Base-by-base conservation (phyloP, 108 stramenopile species). In the Discostella stelligeroides region DNA sequence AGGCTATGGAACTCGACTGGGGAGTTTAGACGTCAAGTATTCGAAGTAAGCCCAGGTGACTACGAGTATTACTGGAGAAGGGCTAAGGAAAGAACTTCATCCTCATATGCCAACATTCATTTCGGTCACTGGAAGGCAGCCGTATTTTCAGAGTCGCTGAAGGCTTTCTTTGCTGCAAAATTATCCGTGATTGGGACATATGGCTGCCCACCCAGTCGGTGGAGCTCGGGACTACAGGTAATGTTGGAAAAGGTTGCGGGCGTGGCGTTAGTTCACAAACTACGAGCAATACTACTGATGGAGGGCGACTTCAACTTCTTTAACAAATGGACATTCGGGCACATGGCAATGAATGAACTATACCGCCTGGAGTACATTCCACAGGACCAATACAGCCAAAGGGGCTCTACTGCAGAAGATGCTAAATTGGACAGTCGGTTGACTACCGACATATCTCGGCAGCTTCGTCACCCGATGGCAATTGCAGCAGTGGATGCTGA, bases 181-280 rank as follows among this genome's bases (percentile, higher is more conserved):
- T 14, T 48, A 15, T 47, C 43, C 0, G 4, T 46, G 17, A 43
- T 69, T 4, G 56, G 56, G 17, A 3, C 28, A 9, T 46, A 21
- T 10, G 45, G 57, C 0, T 59, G 57, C 10, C 57, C 68, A 10
- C 57, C 45, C 4, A 39, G 39, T 21, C 3, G 54, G 21, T 69
- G 68, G 68, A 57, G 68, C 14, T 67, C 1, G n/a, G n/a, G n/a
- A n/a, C n/a, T n/a, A n/a, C n/a, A n/a, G n/a, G n/a, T n/a, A n/a
- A n/a, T n/a, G n/a, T 58, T 69, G 27, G 68, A 69, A n/a, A 69
- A 58, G 27, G 47, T 69, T 6, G 68, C 57, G 17, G 57, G 57
- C 12, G 27, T 69, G 11, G 57, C 68, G 2, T 21, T 59, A 6
- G 45, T 59, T n/a, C 27, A 56, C 18, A 69, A 69, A 47, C 27